These are phyloP conservation scores for Polyplosphaeria fusca DNA, from an alignment of 495 filamentous ascomycete genomes.

Conservation along the genomic window DNA sequence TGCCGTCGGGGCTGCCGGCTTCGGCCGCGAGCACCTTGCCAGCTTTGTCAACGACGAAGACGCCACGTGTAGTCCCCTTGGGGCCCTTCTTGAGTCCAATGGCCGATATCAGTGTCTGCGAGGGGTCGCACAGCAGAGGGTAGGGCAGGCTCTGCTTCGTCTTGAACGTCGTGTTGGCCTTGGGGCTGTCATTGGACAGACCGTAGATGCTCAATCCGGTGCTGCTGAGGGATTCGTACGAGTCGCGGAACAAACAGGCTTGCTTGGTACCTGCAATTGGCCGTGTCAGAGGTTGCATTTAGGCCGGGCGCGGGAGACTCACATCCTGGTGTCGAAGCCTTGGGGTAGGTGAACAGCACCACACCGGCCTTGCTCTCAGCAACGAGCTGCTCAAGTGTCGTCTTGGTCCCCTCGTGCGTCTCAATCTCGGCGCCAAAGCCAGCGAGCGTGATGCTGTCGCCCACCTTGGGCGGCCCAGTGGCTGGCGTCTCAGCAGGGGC, in stretches of 20 bases:
- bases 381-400: conserved; percentile 71
- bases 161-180: conserved; percentile 87
- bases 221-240: conserved; percentile 69
- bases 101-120: conserved; percentile 55
- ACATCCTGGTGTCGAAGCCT: conserved; percentile 94
- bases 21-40: conserved; percentile 64
- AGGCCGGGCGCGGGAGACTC: conserved; percentile 46
- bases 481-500: background rate
- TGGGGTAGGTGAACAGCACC: conserved; percentile 92
- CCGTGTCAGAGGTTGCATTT: background rate
- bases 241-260: conserved; percentile 88
- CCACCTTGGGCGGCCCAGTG: conserved; percentile 39
- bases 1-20: conserved; percentile 57
- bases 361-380: conserved; percentile 81
- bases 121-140: conserved; percentile 78
- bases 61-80: conserved; percentile 70
- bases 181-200: conserved; percentile 79
- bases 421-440: conserved; percentile 79
- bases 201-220: conserved; percentile 83
- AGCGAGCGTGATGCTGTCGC: conserved; percentile 60
- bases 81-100: conserved; percentile 43
- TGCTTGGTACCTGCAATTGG: conserved; percentile 76
- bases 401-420: conserved; percentile 76
- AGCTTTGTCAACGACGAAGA: conserved; percentile 79
- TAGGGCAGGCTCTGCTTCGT: conserved; percentile 86